Evolutionary conservation across 495 filamentous ascomycete genomes (phyloP).

Genomic region (Tuber brumale): DNA sequence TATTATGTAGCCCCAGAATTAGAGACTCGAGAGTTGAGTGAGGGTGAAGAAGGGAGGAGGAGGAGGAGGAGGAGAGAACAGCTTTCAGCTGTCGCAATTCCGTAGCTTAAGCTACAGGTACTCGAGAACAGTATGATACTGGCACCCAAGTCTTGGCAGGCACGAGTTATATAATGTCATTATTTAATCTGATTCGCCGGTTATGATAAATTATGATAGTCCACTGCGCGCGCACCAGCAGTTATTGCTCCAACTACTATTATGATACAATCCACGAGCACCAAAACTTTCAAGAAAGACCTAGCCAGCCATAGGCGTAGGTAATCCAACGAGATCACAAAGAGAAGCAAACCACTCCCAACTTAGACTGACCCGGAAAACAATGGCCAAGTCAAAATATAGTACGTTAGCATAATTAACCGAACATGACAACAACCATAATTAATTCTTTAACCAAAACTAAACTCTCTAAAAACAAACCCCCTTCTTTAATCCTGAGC

Average conservation of each 20-base stretch:
- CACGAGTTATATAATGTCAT: not conserved
- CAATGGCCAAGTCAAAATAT: not conserved
- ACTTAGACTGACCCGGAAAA: not conserved
- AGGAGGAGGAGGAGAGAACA: not conserved
- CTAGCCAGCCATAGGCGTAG: not conserved
- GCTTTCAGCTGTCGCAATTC: not conserved
- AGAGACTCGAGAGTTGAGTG: not conserved
- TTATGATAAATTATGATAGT: too few relatives aligned
- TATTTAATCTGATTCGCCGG: too few relatives aligned
- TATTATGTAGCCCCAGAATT: not conserved
- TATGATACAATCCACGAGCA: not conserved
- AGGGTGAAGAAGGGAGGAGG: not conserved
- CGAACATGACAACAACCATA: too few relatives aligned
- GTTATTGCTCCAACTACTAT: not conserved
- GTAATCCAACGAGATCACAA: not conserved
- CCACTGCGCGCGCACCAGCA: too few relatives aligned
- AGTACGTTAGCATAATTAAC: too few relatives aligned
- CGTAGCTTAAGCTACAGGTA: not conserved
- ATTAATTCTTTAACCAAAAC: too few relatives aligned
- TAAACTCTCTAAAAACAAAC: too few relatives aligned
- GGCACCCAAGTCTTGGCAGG: not conserved
- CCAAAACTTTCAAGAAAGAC: not conserved
- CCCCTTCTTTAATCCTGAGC: too few relatives aligned
- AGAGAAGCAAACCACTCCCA: not conserved
- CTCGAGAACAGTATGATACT: too few relatives aligned